These are phyloP conservation scores for Danielia reshetovae DNA, from an alignment of 805 yeast genomes.

Conservation along the genomic window DNA sequence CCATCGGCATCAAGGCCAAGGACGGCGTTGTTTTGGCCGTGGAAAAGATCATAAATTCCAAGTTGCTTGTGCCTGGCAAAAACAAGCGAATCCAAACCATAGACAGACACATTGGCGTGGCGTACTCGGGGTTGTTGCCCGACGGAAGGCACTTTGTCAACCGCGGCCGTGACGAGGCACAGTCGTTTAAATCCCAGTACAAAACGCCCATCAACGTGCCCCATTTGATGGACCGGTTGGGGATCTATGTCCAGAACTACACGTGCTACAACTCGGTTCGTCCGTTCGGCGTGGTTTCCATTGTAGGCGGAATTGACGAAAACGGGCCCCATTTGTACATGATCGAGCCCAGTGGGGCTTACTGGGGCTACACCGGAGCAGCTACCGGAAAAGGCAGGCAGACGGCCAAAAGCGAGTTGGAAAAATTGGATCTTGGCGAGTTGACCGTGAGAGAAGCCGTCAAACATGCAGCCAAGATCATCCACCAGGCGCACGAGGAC, in stretches of 20 bases:
- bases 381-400: constrained; percentile 99
- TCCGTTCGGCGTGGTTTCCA: constrained; percentile 93
- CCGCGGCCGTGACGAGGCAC: constrained; percentile 90
- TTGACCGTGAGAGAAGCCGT: constrained; percentile 79
- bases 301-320: constrained; percentile 89
- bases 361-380: constrained; percentile 97
- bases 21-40: constrained; percentile 97
- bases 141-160: constrained; percentile 93
- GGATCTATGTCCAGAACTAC: constrained; percentile 90
- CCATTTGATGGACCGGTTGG: constrained; percentile 80
- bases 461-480: constrained; percentile 89
- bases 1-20: constrained; percentile 85
- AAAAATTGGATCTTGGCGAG: constrained; percentile 73
- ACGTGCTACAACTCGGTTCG: constrained; percentile 95
- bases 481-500: constrained; percentile 94
- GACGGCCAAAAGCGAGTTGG: constrained; percentile 94
- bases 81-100: constrained; percentile 90
- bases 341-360: constrained; percentile 96
- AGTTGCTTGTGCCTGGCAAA: constrained; percentile 81
- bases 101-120: constrained; percentile 91
- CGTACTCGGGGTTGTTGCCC: constrained; percentile 91
- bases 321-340: constrained; percentile 90
- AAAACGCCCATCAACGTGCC: constrained; percentile 75
- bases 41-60: constrained; percentile 87
- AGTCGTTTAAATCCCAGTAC: constrained; percentile 70